Conservation (phyloP, 1,284 basidiomycete species). For the Schizophyllum amplum region DNA sequence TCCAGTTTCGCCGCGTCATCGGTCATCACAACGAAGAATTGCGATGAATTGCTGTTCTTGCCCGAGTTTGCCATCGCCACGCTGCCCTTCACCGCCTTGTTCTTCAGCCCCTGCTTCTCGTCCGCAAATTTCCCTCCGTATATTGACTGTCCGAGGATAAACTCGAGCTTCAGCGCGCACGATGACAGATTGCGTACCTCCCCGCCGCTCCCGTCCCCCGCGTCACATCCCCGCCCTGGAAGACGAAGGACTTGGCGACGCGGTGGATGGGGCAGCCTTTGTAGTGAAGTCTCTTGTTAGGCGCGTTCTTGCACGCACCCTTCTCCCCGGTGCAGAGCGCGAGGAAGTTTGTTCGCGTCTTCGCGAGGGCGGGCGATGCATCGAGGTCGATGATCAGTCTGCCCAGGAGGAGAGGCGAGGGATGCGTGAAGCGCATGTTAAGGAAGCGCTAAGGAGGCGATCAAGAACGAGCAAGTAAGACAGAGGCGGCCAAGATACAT, state of each 20-base stretch:
- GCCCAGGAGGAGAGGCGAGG: constrained; percentile 26
- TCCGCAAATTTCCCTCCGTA: constrained; percentile 44
- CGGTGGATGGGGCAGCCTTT: constrained; percentile 34
- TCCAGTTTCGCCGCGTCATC: constrained; percentile 29
- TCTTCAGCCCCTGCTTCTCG: constrained; percentile 37
- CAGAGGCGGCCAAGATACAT: constrained; percentile 20
- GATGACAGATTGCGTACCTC: too few species aligned
- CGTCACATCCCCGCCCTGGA: constrained; percentile 44
- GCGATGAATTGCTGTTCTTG: constrained; percentile 37
- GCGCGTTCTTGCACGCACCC: constrained; percentile 37
- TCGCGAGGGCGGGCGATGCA: constrained; percentile 13
- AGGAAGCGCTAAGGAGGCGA: constrained; percentile 19
- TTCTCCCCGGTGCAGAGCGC: constrained; percentile 40
- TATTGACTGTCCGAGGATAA: constrained; percentile 25
- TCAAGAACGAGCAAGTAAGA: constrained; percentile 1
- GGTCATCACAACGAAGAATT: constrained; percentile 42
- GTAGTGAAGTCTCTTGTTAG: constrained; percentile 38
- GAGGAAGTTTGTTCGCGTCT: constrained; percentile 32
- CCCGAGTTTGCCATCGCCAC: constrained; percentile 42
- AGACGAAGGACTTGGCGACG: constrained; percentile 37
- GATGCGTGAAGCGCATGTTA: constrained; percentile 25
- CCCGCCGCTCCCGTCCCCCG: constrained; percentile 42
- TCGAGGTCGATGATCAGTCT: constrained; percentile 33
- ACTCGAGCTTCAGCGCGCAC: constrained; percentile 2
- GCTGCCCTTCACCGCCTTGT: constrained; percentile 29